Evolutionary conservation across 305 asterid species (phyloP).

Genomic region (Caryopteris hybrid): DNA sequence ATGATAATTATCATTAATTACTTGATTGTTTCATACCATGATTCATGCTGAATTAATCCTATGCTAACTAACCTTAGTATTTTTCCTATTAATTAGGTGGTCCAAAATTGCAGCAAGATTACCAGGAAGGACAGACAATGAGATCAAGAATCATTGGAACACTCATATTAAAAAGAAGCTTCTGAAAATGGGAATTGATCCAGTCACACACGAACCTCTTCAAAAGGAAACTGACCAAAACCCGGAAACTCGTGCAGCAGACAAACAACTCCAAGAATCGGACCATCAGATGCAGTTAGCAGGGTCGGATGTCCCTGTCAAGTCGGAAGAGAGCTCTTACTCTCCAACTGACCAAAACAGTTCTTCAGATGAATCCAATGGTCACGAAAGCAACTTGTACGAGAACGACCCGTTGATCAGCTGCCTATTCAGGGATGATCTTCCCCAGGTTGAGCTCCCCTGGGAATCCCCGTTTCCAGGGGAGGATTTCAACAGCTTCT

Average conservation of each 20-base stretch:
- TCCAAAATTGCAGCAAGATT: conserved; percentile 80
- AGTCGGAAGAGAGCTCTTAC: conserved; percentile 37
- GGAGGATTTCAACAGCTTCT: conserved; percentile 16
- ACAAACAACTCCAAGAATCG: conserved; percentile 18
- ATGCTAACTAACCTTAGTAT: background rate
- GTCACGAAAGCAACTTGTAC: conserved; percentile 1
- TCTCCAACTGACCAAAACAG: conserved; percentile 45
- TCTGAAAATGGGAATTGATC: conserved; percentile 84
- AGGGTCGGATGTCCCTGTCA: conserved; percentile 13
- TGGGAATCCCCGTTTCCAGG: conserved; percentile 43
- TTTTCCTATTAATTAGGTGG: conserved; percentile 48
- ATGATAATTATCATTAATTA: background rate
- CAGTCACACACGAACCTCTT: conserved; percentile 75
- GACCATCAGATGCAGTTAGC: conserved; percentile 14
- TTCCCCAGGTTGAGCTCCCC: conserved; percentile 27
- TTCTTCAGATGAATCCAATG: conserved; percentile 41
- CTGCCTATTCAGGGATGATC: conserved; percentile 47
- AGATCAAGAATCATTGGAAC: conserved; percentile 93
- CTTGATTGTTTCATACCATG: background rate
- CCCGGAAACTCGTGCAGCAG: conserved; percentile 18
- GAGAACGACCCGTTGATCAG: conserved; percentile 60
- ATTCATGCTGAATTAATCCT: too few species aligned
- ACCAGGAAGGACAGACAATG: conserved; percentile 91
- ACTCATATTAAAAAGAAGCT: conserved; percentile 89
- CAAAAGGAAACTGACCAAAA: conserved; percentile 29